phyloP scores from a whole-genome alignment of 352 stramenopile genomes.

The Phytophthora rubi region DNA sequence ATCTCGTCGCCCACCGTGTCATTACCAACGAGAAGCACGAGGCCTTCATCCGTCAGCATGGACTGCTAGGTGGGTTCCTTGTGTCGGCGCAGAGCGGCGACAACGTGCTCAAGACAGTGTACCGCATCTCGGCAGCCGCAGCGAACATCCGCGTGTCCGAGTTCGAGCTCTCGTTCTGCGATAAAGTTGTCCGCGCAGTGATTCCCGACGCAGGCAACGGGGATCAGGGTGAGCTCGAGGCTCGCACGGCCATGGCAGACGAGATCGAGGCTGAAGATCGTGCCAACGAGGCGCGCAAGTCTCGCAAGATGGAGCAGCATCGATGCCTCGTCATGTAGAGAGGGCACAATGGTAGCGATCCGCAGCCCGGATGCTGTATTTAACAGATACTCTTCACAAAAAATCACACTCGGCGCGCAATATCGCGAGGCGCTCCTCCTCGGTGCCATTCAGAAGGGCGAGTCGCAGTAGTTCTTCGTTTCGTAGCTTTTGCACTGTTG shows the following conservation, averaged over 20 bases:
- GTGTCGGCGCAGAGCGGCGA: slow-evolving; percentile 86
- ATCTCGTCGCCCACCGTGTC: slow-evolving; percentile 80
- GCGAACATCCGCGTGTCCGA: slow-evolving; percentile 78
- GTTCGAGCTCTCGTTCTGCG: slow-evolving; percentile 83
- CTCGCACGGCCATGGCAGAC: slow-evolving; percentile 72
- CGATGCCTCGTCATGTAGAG: slow-evolving; percentile 50
- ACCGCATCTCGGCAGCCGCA: slow-evolving; percentile 72
- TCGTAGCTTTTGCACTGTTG: slow-evolving; percentile 56
- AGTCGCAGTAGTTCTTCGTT: slow-evolving; percentile 58
- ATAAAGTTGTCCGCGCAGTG: slow-evolving; percentile 68
- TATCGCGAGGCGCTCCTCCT: slow-evolving; percentile 50
- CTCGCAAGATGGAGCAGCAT: slow-evolving; percentile 22
- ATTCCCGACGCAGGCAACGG: slow-evolving; percentile 36
- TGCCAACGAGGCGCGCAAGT: slow-evolving; percentile 54
- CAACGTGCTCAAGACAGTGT: slow-evolving; percentile 83
- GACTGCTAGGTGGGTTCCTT: slow-evolving; percentile 75
- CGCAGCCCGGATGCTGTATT: neutral
- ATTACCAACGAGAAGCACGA: slow-evolving; percentile 77
- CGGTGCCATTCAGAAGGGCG: slow-evolving; percentile 66
- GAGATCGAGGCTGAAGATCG: slow-evolving; percentile 82
- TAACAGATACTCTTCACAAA: slow-evolving; percentile 41
- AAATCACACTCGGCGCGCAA: slow-evolving; percentile 64
- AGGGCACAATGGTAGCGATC: neutral
- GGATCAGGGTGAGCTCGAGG: slow-evolving; percentile 43
- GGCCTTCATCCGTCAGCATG: slow-evolving; percentile 69